These are phyloP conservation scores for Hypoxylon crocopeplum DNA, from an alignment of 495 filamentous ascomycete species.

Conservation along the genomic window DNA sequence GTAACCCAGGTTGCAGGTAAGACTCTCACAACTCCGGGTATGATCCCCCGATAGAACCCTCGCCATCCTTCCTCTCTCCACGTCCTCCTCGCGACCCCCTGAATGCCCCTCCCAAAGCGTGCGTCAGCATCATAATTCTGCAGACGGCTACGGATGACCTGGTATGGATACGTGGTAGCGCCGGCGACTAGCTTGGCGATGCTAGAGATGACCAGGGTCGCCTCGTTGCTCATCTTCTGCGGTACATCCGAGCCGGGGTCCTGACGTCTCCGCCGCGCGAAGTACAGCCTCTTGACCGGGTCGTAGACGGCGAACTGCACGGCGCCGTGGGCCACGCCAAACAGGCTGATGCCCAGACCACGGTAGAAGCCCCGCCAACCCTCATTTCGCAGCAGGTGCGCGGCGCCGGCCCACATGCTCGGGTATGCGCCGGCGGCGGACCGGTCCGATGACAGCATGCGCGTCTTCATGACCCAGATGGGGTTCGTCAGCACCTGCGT, in stretches of 20 bases:
- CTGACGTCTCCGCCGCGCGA: slow-evolving; percentile 43
- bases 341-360: slow-evolving; percentile 78
- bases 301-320: slow-evolving; percentile 98
- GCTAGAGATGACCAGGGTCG: slow-evolving; percentile 78
- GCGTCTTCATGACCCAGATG: slow-evolving; percentile 98
- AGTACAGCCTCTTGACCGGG: slow-evolving; percentile 69
- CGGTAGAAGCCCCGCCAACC: slow-evolving; percentile 82
- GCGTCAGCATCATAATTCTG: slow-evolving; percentile 83
- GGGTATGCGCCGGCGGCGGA: slow-evolving; percentile 78
- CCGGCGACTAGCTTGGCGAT: slow-evolving; percentile 88
- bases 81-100: slow-evolving; percentile 74
- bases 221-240: slow-evolving; percentile 69
- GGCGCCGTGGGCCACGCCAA: slow-evolving; percentile 94
- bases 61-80: slow-evolving; percentile 78
- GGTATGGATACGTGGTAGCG: slow-evolving; percentile 88
- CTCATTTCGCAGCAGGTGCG: slow-evolving; percentile 68
- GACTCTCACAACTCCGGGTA: slow-evolving; percentile 86
- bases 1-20: slow-evolving; percentile 95
- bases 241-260: slow-evolving; percentile 12
- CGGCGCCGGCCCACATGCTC: slow-evolving; percentile 72
- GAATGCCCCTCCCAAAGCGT: slow-evolving; percentile 69
- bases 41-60: slow-evolving; percentile 93
- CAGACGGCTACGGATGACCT: slow-evolving; percentile 84
- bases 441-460: slow-evolving; percentile 87
- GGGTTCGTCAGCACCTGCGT: slow-evolving; percentile 90